Conservation (phyloP, 345 rosid species). For the Ceriops tagal region DNA sequence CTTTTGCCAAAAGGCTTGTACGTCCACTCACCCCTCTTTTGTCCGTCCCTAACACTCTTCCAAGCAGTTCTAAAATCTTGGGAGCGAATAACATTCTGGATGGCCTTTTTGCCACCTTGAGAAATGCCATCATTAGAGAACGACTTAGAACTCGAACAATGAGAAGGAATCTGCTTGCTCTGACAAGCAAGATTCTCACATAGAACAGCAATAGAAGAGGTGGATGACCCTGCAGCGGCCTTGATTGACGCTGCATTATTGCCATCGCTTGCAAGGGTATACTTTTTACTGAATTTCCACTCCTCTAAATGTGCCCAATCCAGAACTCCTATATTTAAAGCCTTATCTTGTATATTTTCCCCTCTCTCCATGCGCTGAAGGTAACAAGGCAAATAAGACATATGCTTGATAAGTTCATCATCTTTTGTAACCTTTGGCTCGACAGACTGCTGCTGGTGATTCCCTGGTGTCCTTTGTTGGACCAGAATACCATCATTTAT, state of each 20-base stretch:
- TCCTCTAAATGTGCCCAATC: slow-evolving; percentile 77
- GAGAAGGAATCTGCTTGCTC: slow-evolving; percentile 22
- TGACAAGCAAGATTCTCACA: slow-evolving; percentile 24
- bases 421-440: slow-evolving; percentile 32
- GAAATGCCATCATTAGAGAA: slow-evolving; percentile 34
- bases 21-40: slow-evolving; percentile 30
- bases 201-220: slow-evolving; percentile 25
- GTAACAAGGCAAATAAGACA: slow-evolving; percentile 74
- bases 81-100: slow-evolving; percentile 27
- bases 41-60: slow-evolving; percentile 35
- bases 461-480: slow-evolving; percentile 29
- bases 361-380: slow-evolving; percentile 53
- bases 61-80: slow-evolving; percentile 43
- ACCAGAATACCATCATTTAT: slow-evolving; percentile 22
- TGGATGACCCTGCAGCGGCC: slow-evolving; percentile 25
- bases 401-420: slow-evolving; percentile 76
- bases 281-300: slow-evolving; percentile 45
- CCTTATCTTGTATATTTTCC: slow-evolving; percentile 52
- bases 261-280: slow-evolving; percentile 19
- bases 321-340: slow-evolving; percentile 79
- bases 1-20: slow-evolving; percentile 27
- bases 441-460: slow-evolving; percentile 19
- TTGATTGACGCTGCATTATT: slow-evolving; percentile 29
- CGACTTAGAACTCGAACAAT: slow-evolving; percentile 22
- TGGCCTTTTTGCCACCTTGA: slow-evolving; percentile 36